Evolutionary conservation across 495 filamentous ascomycete genomes (phyloP).

Genomic region (Tetracladium marchalianum): DNA sequence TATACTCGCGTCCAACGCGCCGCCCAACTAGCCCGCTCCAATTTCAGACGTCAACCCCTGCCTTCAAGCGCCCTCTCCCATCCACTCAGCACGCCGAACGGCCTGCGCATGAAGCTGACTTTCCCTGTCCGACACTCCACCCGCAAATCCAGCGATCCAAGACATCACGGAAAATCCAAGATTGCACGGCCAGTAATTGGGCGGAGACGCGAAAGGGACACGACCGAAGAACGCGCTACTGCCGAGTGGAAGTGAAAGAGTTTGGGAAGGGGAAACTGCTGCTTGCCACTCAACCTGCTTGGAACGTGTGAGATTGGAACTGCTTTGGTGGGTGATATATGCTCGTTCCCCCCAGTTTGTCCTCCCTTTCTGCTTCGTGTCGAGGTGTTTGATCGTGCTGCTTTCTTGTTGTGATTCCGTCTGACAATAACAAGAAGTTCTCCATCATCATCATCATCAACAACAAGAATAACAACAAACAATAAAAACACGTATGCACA

Average conservation of each 20-base stretch:
- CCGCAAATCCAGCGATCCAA: too few species aligned
- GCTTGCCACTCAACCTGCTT: conserved; percentile 6
- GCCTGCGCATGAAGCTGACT: neutral
- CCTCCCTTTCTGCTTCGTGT: neutral
- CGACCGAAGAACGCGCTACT: conserved; percentile 8
- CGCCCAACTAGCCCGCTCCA: too few species aligned
- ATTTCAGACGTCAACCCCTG: neutral
- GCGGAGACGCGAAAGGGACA: neutral
- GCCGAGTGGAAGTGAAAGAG: neutral
- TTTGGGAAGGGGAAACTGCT: neutral
- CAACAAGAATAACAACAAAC: neutral
- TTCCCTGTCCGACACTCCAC: too few species aligned
- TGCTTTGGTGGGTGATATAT: conserved; percentile 8
- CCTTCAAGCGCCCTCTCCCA: neutral
- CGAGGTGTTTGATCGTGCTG: too few species aligned
- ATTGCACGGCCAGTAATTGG: conserved; percentile 4
- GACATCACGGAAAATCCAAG: too few species aligned
- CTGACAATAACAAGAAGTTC: neutral
- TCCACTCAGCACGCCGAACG: conserved; percentile 1
- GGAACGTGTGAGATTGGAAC: neutral
- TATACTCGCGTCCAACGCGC: too few species aligned
- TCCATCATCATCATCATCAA: neutral
- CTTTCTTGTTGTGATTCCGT: neutral
- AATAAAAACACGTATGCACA: neutral
- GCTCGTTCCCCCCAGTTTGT: conserved; percentile 1